Evolutionary conservation across 495 filamentous ascomycete species (phyloP).

Genomic region (Staphylotrichum tortipilum): DNA sequence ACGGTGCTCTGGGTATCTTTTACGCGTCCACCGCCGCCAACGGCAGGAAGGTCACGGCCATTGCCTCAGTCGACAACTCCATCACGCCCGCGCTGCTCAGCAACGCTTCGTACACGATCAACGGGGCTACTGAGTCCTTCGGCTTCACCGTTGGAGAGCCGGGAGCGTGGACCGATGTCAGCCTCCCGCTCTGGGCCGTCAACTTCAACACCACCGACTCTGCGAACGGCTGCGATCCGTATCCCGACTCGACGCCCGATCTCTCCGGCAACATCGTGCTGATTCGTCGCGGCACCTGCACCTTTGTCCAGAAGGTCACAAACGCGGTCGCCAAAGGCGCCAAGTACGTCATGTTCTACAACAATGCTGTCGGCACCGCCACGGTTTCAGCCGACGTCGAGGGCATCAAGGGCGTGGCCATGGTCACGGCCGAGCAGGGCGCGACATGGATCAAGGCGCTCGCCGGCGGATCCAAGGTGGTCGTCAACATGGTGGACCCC

Average conservation of each 20-base stretch:
- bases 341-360: slow-evolving; percentile 49
- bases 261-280: slow-evolving; percentile 45
- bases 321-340: slow-evolving; percentile 46
- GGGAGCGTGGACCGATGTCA: slow-evolving; percentile 30
- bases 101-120: slow-evolving; percentile 27
- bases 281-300: slow-evolving; percentile 46
- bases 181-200: slow-evolving; percentile 41
- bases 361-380: slow-evolving; percentile 33
- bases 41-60: slow-evolving; percentile 41
- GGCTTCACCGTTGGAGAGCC: slow-evolving; percentile 35
- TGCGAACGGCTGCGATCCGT: slow-evolving; percentile 38
- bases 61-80: slow-evolving; percentile 47
- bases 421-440: slow-evolving; percentile 39
- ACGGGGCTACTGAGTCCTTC: slow-evolving; percentile 23
- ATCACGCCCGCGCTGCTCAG: slow-evolving; percentile 33
- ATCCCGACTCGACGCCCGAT: slow-evolving; percentile 39
- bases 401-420: slow-evolving; percentile 30
- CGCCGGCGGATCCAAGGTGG: slow-evolving; percentile 29
- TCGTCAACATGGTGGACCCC: slow-evolving; percentile 36
- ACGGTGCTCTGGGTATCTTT: slow-evolving; percentile 43
- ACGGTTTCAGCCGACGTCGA: slow-evolving; percentile 22
- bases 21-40: slow-evolving; percentile 46
- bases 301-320: slow-evolving; percentile 38
- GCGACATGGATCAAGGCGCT: slow-evolving; percentile 34
- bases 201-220: slow-evolving; percentile 40